Evolutionary conservation across 345 rosid species (phyloP).

Genomic region (Citrus cavaleriei): DNA sequence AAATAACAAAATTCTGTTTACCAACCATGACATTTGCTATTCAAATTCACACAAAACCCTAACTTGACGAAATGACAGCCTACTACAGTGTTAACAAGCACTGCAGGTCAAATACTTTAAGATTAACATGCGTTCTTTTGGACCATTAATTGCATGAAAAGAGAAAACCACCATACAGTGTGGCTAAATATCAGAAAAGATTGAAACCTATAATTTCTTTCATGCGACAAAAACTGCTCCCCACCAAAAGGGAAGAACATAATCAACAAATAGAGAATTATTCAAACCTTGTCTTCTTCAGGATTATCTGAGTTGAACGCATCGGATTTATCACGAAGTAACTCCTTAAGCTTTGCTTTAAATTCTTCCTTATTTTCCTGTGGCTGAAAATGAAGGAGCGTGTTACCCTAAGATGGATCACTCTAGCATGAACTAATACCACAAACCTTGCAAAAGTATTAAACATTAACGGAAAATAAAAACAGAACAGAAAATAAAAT

Average conservation of each 20-base stretch:
- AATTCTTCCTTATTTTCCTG: slow-evolving; percentile 63
- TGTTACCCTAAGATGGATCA: not conserved
- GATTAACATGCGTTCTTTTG: not conserved
- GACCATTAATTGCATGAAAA: not conserved
- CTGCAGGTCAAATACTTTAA: not conserved
- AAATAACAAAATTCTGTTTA: not conserved
- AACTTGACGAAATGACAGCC: not conserved
- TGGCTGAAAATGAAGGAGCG: slow-evolving; percentile 33
- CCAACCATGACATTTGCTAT: not conserved
- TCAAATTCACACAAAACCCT: not conserved
- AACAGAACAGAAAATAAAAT: slow-evolving; percentile 2
- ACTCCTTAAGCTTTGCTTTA: slow-evolving; percentile 67
- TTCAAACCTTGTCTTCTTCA: slow-evolving; percentile 76
- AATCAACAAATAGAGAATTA: not conserved
- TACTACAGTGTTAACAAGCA: not conserved
- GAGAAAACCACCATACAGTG: not conserved
- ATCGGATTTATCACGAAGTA: slow-evolving; percentile 65
- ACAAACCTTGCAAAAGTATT: not conserved
- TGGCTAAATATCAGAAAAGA: not conserved
- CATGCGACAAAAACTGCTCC: not conserved
- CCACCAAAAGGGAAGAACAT: not conserved
- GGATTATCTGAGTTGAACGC: slow-evolving; percentile 52
- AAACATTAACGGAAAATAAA: slow-evolving; percentile 1
- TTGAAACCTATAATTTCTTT: not conserved
- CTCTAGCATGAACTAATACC: not conserved